Evolutionary conservation across 768 basidiomycete genomes (phyloP), one percentile per base, ranked within the genome.

Genomic region (Boletellus emodensis): DNA sequence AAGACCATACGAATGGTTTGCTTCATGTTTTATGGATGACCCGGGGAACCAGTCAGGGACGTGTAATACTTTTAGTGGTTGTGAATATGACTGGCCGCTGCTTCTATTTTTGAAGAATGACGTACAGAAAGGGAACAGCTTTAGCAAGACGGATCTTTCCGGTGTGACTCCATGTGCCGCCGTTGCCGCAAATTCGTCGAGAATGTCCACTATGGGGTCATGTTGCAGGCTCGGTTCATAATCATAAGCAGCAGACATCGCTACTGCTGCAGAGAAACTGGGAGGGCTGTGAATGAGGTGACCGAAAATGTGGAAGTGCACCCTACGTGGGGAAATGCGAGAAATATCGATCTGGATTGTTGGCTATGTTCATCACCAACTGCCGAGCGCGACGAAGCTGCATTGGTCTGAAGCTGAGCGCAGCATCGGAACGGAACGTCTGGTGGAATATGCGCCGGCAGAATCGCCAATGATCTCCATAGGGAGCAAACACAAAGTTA

Each of bases 11-110:
- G 55, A 28, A 13, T 28, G 14, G 0, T 17, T 40, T 9, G 51
- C 43, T 36, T 48, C 37, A 9, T 15, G 37, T 32, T 56, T 52
- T 26, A 52, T 13, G 2, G 24, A 39, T 4, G 52, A 42, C 2
- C 55, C 55, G 6, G 62, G 59, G 6, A 57, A 52, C 62, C 58
- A 65, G 5, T 57, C 52, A 3, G 63, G 63, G 10, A 61, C 26
- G 22, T 60, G 30, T 44, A 60, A 56, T 22, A 66, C 63, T 65
- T 44, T 18, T 22, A 35, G 8, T 14, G 11, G 13, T 30, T 5
- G 18, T 41, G 28, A 36, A 33, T 17, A 17, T 17, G 28, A 61
- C 60, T 41, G 59, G 1, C 7, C 6, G 15, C 24, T 24, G 6
- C 11, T 2, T 3, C n/a, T 13, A 6, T 30, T 17, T 18, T 10